Conservation (phyloP, 2,329 filamentous ascomycete genomes). For the Thielaviopsis cerberus region DNA sequence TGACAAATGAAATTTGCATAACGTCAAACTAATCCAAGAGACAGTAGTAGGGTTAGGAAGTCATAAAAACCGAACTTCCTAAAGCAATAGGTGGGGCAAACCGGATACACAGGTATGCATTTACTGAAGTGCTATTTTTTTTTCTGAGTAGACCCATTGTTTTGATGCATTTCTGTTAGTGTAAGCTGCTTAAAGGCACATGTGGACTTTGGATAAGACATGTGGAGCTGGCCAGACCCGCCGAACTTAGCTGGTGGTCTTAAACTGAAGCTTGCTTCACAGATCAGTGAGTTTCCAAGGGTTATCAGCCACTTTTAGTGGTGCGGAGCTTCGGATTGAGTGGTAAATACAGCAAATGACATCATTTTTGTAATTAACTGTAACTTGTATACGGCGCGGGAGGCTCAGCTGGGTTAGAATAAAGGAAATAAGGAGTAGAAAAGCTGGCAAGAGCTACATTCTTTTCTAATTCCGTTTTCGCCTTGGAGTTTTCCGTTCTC, state of each 20-base stretch:
- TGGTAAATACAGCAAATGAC: neutral
- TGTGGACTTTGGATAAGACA: no score
- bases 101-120: neutral
- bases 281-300: neutral
- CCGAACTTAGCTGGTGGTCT: neutral
- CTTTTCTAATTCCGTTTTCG: neutral
- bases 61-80: neutral
- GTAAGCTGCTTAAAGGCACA: no score
- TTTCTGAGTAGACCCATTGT: no score
- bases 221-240: no score
- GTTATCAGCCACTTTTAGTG: neutral
- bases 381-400: neutral
- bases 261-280: neutral
- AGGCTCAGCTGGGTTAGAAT: neutral
- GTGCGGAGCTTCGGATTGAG: neutral
- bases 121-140: no score
- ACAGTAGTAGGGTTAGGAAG: neutral
- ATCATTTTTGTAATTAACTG: neutral
- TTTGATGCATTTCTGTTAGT: no score
- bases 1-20: no score
- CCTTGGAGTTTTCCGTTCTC: neutral
- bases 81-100: neutral
- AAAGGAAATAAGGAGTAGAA: neutral
- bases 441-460: neutral
- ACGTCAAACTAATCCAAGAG: neutral